Conservation (phyloP, 2,329 filamentous ascomycete genomes). For the Sporothrix brasiliensis region DNA sequence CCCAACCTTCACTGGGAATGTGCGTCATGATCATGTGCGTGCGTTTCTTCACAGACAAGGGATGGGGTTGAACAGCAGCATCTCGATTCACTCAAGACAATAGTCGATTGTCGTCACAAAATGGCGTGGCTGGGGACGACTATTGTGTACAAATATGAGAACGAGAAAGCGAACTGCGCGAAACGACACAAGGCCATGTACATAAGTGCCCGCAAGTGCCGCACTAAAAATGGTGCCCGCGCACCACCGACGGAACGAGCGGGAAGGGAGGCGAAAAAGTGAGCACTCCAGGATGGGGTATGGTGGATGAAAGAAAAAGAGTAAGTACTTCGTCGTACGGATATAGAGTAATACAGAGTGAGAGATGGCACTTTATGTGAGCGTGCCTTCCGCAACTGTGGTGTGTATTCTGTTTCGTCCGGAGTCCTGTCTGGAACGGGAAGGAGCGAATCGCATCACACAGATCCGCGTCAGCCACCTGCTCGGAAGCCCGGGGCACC, state of each 20-base stretch:
- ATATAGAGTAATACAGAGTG: not conserved
- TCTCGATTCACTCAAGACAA: not conserved
- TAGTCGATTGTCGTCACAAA: conserved; percentile 6
- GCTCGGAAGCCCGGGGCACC: conserved; percentile 12
- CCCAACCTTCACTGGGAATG: conserved; percentile 18
- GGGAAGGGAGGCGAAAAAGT: conserved; percentile 20
- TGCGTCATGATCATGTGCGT: conserved; percentile 28
- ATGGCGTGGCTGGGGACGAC: conserved; percentile 19
- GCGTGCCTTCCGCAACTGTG: not conserved
- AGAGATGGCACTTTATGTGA: conserved; percentile 4
- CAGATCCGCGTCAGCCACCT: not conserved
- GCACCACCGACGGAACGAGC: conserved; percentile 6
- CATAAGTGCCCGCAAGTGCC: conserved; percentile 8
- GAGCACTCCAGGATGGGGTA: too few relatives aligned
- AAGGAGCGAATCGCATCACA: conserved; percentile 23
- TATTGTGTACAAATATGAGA: not conserved
- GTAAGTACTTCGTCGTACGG: too few relatives aligned
- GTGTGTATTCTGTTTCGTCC: conserved; percentile 16
- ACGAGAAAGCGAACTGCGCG: not conserved
- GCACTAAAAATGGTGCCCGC: conserved; percentile 16
- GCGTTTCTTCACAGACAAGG: conserved; percentile 19
- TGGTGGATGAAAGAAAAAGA: too few relatives aligned
- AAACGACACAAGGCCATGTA: not conserved
- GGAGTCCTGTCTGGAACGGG: conserved; percentile 25
- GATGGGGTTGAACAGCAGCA: not conserved